Evolutionary conservation across 169 alveolate species (phyloP), one percentile per base, ranked within the genome.

Genomic region (Plasmodium ovale): DNA sequence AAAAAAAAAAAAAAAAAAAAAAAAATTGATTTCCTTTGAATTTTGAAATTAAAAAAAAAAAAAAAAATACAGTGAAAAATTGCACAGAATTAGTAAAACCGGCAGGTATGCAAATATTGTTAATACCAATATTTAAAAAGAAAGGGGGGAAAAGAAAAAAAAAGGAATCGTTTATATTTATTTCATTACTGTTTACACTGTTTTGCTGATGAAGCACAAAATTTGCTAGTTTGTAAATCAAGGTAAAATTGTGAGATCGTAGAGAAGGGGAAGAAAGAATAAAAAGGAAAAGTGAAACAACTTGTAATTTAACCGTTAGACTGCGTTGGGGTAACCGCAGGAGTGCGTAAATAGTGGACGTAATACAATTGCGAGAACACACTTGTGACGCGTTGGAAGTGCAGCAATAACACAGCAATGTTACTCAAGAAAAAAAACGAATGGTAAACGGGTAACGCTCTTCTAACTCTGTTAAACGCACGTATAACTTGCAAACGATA

Each of bases 141-240:
- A 2, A 1, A 44, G 21, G 25, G 9, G n/a, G 12, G 9, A 64
- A 64, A 64, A 64, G 33, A 39, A 39, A 39, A 39, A 39, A 12
- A 69, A 69, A 69, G 31, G 39, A 35, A 33, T 51, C n/a, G 21
- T 19, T 35, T 27, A 47, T 56, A 44, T 19, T 6, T 49, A 27
- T 49, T 49, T 47, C 23, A 49, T 16, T 47, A 70, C 65, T 33
- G 9, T 12, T 54, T 19, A 54, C 27, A 19, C 64, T n/a, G 51
- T 54, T n/a, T 21, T 14, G 27, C 21, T 70, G 42, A 47, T 33
- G 44, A 56, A 7, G 68, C 33, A 70, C 23, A 70, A 70, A 33
- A 47, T 47, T 56, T 70, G 37, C 29, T 33, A 70, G 49, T 44
- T 70, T 70, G 67, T 70, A 58, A n/a, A n/a, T 25, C 42, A 70